These are phyloP conservation scores for Lepiota subincarnata DNA, from an alignment of 768 basidiomycete genomes.

Conservation along the genomic window DNA sequence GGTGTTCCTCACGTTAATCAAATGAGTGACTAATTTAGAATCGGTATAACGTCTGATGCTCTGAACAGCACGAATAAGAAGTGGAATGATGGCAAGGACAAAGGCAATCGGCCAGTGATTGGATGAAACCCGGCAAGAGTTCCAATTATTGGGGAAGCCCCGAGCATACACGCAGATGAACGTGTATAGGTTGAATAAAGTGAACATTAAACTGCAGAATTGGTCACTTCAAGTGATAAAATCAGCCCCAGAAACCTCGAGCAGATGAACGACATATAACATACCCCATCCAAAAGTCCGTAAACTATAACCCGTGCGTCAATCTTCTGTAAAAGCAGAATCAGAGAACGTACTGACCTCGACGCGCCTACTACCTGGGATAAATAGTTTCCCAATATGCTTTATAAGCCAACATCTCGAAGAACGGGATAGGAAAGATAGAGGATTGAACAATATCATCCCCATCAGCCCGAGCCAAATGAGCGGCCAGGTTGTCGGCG, in stretches of 20 bases:
- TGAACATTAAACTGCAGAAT: constrained; percentile 75
- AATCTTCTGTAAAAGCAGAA: background rate
- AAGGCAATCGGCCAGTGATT: constrained; percentile 61
- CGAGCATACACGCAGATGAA: constrained; percentile 69
- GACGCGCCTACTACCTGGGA: constrained; percentile 67
- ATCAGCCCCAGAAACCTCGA: background rate
- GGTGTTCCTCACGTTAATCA: constrained; percentile 67
- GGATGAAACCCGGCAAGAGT: constrained; percentile 38
- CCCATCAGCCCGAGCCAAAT: constrained; percentile 70
- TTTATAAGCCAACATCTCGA: constrained; percentile 82
- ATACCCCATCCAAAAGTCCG: constrained; percentile 89
- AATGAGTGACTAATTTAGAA: constrained; percentile 66
- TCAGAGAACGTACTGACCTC: constrained; percentile 48
- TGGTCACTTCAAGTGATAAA: constrained; percentile 53
- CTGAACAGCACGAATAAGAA: constrained; percentile 77
- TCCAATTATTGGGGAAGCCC: constrained; percentile 47
- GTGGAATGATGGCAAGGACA: constrained; percentile 59
- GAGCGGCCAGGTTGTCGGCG: constrained; percentile 75
- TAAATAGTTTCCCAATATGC: constrained; percentile 55
- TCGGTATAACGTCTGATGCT: constrained; percentile 85
- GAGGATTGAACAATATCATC: constrained; percentile 67
- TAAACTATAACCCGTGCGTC: constrained; percentile 44
- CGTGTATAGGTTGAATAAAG: constrained; percentile 68
- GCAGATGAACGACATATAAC: constrained; percentile 16
- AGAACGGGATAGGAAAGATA: constrained; percentile 57